These are phyloP conservation scores for Serendipita vermifera DNA, from an alignment of 768 basidiomycete species.

Conservation along the genomic window DNA sequence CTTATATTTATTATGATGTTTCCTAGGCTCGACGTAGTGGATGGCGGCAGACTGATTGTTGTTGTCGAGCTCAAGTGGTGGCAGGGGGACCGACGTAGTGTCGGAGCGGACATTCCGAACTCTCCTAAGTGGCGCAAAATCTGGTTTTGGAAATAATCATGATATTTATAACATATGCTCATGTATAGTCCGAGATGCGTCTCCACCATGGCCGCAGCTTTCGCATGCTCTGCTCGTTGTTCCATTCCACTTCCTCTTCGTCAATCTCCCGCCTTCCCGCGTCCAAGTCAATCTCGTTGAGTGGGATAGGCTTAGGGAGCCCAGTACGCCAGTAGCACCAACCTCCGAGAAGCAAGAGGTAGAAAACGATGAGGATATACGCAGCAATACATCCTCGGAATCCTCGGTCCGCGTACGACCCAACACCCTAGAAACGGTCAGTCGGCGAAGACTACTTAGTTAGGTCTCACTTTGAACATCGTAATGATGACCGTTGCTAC, in stretches of 20 bases:
- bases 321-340: background rate
- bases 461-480: background rate
- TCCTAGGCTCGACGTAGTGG: too few relatives aligned
- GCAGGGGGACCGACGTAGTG: too few relatives aligned
- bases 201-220: background rate
- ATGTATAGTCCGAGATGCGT: too few relatives aligned
- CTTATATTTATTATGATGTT: too few relatives aligned
- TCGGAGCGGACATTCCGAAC: too few relatives aligned
- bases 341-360: background rate
- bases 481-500: background rate
- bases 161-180: too few relatives aligned
- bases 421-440: background rate
- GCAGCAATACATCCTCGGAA: background rate
- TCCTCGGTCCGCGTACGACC: background rate
- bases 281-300: background rate
- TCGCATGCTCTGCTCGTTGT: background rate
- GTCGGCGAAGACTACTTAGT: too few relatives aligned
- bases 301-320: background rate
- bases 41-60: too few relatives aligned
- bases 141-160: too few relatives aligned
- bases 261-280: background rate
- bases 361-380: background rate
- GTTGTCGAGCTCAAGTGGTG: too few relatives aligned
- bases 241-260: background rate
- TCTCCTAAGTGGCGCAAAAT: too few relatives aligned